Evolutionary conservation across 805 yeast genomes (phyloP), one percentile per base, ranked within the genome.

Genomic region (Wickerhamomyces ciferrii): DNA sequence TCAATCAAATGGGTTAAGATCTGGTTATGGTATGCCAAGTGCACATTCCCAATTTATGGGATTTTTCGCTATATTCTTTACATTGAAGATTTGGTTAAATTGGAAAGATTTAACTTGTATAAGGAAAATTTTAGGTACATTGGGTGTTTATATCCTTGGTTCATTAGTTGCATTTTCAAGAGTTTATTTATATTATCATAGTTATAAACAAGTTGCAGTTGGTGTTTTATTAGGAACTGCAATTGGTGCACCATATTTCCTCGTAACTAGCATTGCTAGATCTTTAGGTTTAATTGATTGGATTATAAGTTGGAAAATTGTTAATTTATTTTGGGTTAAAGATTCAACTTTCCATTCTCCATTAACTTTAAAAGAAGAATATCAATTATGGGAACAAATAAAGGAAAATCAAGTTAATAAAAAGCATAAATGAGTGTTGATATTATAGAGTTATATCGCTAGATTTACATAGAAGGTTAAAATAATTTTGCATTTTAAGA

Each of bases 31-130:
- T 0, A 92, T 92, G 97, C 99, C 99, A 0, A 82, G 91, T 44
- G 97, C 99, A 1, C 99, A 92, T 65, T 81, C 96, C 0, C 99
- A 92, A 67, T 94, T 91, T 64, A 86, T 92, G 90, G 95, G 96
- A 2, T 94, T 81, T 61, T 81, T 85, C 52, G 75, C 79, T n/a
- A 69, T 75, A 8, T 86, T 82, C 59, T 68, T 74, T 50, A 54
- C 72, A 2, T 70, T 85, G 48, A 67, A 70, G 43, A 35, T 75
- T 47, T 46, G 65, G 63, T 53, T 62, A 52, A 67, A 74, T 59
- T 67, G 79, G 79, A 63, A 67, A 51, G 59, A 65, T 40, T 53
- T 77, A 42, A 48, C 58, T 5, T 20, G 19, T 2, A 1, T 23
- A 0, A 60, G 68, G 41, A 72, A 69, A 45, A 10, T 50, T 2